Percentiles rank a stretch among this genome's conserved stretches.
Conservation (phyloP, 129 eudicot species). For the Saposhnikovia divaricata region DNA sequence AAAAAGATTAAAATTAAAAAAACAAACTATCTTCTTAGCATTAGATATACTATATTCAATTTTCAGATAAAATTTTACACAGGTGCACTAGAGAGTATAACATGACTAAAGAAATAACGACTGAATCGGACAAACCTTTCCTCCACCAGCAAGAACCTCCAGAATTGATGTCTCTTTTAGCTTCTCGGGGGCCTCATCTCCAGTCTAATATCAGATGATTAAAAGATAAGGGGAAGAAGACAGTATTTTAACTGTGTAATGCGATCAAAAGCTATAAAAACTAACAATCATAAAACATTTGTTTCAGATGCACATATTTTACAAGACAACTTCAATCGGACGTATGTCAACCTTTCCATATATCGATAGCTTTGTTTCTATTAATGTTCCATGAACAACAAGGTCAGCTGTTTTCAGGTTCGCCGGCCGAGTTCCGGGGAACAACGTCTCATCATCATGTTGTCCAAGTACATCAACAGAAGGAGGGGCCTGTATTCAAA, state of each 20-base stretch:
- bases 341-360: constrained; percentile 63
- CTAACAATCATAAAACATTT: neutral
- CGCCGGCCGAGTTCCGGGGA: constrained; percentile 35
- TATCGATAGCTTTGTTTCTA: constrained; percentile 59
- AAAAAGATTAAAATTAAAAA: neutral
- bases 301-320: neutral
- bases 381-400: constrained; percentile 67
- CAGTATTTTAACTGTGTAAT: neutral
- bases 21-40: neutral
- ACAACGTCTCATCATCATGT: constrained; percentile 23
- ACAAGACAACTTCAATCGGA: constrained; percentile 4
- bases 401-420: constrained; percentile 60
- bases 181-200: constrained; percentile 35
- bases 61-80: neutral
- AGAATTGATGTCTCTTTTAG: constrained; percentile 60
- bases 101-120: neutral
- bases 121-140: constrained; percentile 64
- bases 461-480: constrained; percentile 68
- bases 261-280: neutral
- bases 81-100: neutral
- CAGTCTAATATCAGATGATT: constrained; percentile 32
- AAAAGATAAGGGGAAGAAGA: constrained; percentile 5
- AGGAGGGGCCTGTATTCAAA: constrained; percentile 57
- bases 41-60: neutral
- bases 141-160: constrained; percentile 87